A percentile compares a stretch with the other conserved stretches of the same genome.
Evolutionary conservation across 2,329 filamentous ascomycete genomes (phyloP).

Genomic region (Ascochyta viciae-villosae): DNA sequence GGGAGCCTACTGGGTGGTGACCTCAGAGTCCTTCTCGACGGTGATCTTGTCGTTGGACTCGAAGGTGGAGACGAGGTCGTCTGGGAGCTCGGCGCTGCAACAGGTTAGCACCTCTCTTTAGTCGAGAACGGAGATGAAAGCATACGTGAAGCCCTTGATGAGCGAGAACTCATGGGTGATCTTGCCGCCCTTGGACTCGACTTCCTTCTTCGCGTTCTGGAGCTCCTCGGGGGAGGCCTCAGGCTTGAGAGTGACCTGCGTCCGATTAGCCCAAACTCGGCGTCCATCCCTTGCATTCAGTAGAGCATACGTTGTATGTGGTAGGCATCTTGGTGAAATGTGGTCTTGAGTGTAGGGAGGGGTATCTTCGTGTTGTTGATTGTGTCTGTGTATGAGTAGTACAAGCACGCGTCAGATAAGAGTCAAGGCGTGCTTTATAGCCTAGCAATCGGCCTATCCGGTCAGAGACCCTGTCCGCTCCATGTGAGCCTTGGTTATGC

Average conservation of each 20-base stretch:
- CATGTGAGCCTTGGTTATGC: constrained; percentile 36
- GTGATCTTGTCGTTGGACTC: constrained; percentile 74
- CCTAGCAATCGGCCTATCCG: constrained; percentile 11
- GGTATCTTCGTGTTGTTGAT: constrained; percentile 4
- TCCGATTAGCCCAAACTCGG: constrained; percentile 4
- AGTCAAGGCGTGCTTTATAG: constrained; percentile 32
- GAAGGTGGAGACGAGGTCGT: constrained; percentile 71
- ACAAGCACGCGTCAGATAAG: constrained; percentile 20
- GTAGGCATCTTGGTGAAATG: constrained; percentile 43
- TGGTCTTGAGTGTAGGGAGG: constrained; percentile 2
- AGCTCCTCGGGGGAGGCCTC: constrained; percentile 72
- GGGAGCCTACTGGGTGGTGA: constrained; percentile 71
- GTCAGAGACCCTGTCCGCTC: constrained; percentile 9
- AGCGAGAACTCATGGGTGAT: constrained; percentile 85
- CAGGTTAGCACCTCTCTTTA: too few species aligned
- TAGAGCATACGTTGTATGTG: constrained; percentile 41
- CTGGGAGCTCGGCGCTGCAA: constrained; percentile 73
- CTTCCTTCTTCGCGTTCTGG: constrained; percentile 78
- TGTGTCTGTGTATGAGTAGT: constrained; percentile 2
- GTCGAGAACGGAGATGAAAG: too few species aligned
- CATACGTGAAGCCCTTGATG: constrained; percentile 94
- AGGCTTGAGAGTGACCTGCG: constrained; percentile 80
- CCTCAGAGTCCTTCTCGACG: constrained; percentile 76
- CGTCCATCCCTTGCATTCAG: background rate
- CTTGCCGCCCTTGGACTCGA: constrained; percentile 76